Evolutionary conservation across 2,329 filamentous ascomycete species (phyloP).

Genomic region (Cercospora canescens): DNA sequence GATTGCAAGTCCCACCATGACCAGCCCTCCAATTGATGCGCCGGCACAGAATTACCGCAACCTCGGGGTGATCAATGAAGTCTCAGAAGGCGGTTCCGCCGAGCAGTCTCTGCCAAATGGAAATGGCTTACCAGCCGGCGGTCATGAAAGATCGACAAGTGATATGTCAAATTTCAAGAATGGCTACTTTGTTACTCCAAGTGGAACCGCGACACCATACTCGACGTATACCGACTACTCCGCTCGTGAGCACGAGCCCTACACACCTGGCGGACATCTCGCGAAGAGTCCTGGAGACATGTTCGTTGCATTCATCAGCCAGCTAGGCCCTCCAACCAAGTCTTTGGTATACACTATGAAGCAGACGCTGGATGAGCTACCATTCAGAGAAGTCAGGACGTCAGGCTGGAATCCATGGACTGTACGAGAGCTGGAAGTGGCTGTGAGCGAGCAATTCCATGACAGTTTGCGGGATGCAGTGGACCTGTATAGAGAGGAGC

Average conservation of each 20-base stretch:
- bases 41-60: slow-evolving; percentile 32
- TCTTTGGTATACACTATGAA: slow-evolving; percentile 90
- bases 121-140: slow-evolving; percentile 3
- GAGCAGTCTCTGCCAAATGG: slow-evolving; percentile 7
- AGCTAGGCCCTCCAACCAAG: slow-evolving; percentile 92
- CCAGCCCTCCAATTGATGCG: slow-evolving; percentile 9
- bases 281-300: slow-evolving; percentile 66
- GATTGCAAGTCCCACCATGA: slow-evolving; percentile 13
- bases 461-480: slow-evolving; percentile 80
- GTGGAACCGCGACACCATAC: slow-evolving; percentile 19
- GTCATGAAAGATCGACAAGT: neutral
- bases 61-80: slow-evolving; percentile 45
- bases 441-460: slow-evolving; percentile 76
- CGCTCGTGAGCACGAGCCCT: slow-evolving; percentile 4
- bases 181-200: slow-evolving; percentile 20
- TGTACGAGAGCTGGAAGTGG: slow-evolving; percentile 62
- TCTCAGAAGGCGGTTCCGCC: slow-evolving; percentile 32
- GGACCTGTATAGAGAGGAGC: slow-evolving; percentile 72
- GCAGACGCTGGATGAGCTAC: slow-evolving; percentile 82
- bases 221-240: slow-evolving; percentile 18
- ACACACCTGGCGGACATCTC: slow-evolving; percentile 12
- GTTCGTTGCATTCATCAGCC: slow-evolving; percentile 84
- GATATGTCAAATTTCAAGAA: slow-evolving; percentile 1
- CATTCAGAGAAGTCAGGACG: slow-evolving; percentile 57
- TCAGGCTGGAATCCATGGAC: slow-evolving; percentile 25